A percentile compares a stretch with the other conserved stretches of the same genome.
phyloP scores from a whole-genome alignment of 2,329 filamentous ascomycete genomes.

The Penicillium digitatum region DNA sequence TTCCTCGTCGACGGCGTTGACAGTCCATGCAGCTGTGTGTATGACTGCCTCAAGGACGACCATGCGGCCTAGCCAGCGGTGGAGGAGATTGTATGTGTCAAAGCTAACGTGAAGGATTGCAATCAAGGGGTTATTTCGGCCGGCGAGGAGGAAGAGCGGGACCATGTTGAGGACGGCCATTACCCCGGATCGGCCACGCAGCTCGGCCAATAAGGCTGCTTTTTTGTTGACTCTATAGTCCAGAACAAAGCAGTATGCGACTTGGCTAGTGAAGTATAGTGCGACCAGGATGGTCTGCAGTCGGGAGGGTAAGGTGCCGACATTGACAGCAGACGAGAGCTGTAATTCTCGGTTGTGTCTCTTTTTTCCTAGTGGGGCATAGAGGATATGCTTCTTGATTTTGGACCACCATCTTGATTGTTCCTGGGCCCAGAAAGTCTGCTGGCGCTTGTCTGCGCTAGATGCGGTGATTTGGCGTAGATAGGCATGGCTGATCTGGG shows the following conservation, averaged over 20 bases:
- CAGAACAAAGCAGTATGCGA: slow-evolving; percentile 63
- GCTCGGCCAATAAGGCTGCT: slow-evolving; percentile 66
- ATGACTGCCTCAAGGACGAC: slow-evolving; percentile 66
- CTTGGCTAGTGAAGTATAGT: slow-evolving; percentile 66
- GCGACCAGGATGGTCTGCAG: slow-evolving; percentile 68
- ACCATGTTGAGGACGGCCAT: slow-evolving; percentile 88
- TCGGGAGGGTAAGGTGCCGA: slow-evolving; percentile 74
- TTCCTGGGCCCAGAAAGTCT: slow-evolving; percentile 46
- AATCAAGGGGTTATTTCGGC: slow-evolving; percentile 92
- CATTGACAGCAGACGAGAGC: slow-evolving; percentile 62
- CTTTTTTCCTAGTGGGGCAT: slow-evolving; percentile 67
- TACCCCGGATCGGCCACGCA: slow-evolving; percentile 80
- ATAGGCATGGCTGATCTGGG: slow-evolving; percentile 44
- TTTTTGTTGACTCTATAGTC: slow-evolving; percentile 43
- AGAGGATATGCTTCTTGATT: slow-evolving; percentile 47
- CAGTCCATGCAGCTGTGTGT: slow-evolving; percentile 72
- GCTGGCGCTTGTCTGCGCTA: slow-evolving; percentile 35
- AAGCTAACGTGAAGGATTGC: slow-evolving; percentile 78
- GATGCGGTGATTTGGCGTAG: slow-evolving; percentile 44
- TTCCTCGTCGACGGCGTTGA: slow-evolving; percentile 56
- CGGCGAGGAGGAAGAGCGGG: slow-evolving; percentile 80
- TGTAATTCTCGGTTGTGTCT: slow-evolving; percentile 74
- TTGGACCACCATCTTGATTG: slow-evolving; percentile 40
- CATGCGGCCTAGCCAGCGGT: slow-evolving; percentile 77
- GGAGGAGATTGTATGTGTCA: slow-evolving; percentile 90